Base-by-base conservation (phyloP, 352 stramenopile species). In the Globisporangium iwayamae region DNA sequence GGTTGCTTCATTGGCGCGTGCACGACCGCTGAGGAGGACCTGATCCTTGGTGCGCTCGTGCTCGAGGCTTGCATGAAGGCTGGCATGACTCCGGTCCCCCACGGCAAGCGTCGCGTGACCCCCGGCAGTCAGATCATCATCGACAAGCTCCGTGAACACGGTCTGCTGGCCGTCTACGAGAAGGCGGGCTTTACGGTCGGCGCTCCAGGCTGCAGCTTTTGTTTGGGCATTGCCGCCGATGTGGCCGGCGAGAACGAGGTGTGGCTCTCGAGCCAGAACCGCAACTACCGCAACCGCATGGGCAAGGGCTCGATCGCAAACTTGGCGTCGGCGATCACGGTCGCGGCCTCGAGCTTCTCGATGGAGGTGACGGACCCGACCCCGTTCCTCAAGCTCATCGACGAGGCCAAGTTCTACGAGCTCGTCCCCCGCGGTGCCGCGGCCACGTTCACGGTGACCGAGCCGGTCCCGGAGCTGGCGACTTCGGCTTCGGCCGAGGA, bases 221-320 rank as follows among this genome's bases (percentile, higher is more conserved):
- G 86, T 55, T 68, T 95, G 1, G 86, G 81, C 36, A 93, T 95
- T 32, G 86, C 81, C 46, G 85, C 84, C n/a, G 86, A 93, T 56
- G 84, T 95, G 7, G 84, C 85, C 3, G 79, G 79, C 9, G 84
- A 93, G 58, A 85, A 89, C 57, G 85, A 95, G 48, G 86, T 95
- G 56, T 93, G 86, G 85, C 83, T 95, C 57, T 87, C 73, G 34
- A 80, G 66, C 50, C 84, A 93, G 78, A 95, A 95, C 73, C 84
- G 86, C 25, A 95, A 95, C 73, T 95, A 92, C 74, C 81, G 85
- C 58, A 93, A 93, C 78, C 86, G 86, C 53, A 95, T 95, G 86
- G 86, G 86, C 56, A 82, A 80, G 59, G 85, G 84, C 36, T 93
- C 83, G 18, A 93, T 93, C 62, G 81, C 74, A 18, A 91, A 95